A percentile compares a stretch with the other conserved stretches of the same genome.
phyloP scores from a whole-genome alignment of 768 basidiomycete genomes.

The Rhizopogon vinicolor region DNA sequence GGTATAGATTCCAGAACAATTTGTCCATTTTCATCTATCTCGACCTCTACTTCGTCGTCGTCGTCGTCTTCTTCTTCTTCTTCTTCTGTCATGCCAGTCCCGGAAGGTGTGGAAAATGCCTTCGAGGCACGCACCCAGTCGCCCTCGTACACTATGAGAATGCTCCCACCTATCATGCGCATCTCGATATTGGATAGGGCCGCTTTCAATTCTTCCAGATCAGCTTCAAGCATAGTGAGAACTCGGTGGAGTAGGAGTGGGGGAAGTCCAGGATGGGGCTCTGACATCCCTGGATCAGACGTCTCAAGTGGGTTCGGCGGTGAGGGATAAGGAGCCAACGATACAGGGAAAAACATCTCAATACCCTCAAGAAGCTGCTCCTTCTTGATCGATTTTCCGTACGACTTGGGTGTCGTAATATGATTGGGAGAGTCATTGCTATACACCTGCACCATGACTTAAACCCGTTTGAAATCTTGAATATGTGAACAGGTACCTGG shows the following conservation, averaged over 20 bases:
- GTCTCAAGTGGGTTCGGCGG: not conserved
- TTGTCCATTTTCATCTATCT: slow-evolving; percentile 24
- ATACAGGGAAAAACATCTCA: slow-evolving; percentile 70
- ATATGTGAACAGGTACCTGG: slow-evolving; percentile 48
- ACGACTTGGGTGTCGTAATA: slow-evolving; percentile 64
- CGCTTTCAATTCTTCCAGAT: slow-evolving; percentile 46
- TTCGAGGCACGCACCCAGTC: slow-evolving; percentile 37
- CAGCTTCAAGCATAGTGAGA: slow-evolving; percentile 47
- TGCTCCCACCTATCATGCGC: slow-evolving; percentile 77
- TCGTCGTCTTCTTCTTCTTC: slow-evolving; percentile 26
- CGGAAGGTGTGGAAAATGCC: slow-evolving; percentile 29
- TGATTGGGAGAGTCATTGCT: slow-evolving; percentile 53
- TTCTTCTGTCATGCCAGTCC: slow-evolving; percentile 14
- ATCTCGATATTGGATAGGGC: slow-evolving; percentile 54
- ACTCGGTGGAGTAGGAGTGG: slow-evolving; percentile 48
- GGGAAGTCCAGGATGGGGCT: slow-evolving; percentile 48
- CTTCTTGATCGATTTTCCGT: slow-evolving; percentile 71
- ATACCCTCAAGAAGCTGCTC: slow-evolving; percentile 75
- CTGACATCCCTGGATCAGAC: slow-evolving; percentile 7
- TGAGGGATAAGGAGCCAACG: slow-evolving; percentile 8
- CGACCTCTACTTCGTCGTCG: slow-evolving; percentile 34
- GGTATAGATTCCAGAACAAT: slow-evolving; percentile 17
- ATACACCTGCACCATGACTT: slow-evolving; percentile 52
- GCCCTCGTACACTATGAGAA: slow-evolving; percentile 80
- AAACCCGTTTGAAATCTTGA: not conserved